Evolutionary conservation across 139 green algal species (phyloP), one percentile per base, ranked within the genome.

Genomic region (Zygnema cylindricum): DNA sequence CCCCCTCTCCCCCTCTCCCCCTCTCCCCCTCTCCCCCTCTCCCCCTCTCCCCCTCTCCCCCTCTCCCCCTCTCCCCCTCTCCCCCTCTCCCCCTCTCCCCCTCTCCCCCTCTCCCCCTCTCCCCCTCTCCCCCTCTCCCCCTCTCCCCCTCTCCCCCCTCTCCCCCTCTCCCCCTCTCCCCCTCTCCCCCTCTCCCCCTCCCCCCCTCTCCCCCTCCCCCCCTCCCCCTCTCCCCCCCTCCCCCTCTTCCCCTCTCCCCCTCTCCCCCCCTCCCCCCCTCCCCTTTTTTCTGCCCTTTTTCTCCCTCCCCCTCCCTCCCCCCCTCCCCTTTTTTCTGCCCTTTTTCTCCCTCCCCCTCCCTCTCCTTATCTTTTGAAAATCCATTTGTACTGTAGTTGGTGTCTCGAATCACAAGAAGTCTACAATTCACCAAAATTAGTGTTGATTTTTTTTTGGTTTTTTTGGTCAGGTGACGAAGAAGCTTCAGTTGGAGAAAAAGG

Each of bases 401-500:
- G 30, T 73, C 57, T 30, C 57, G 57, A 25, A 25, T 25, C 30
- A 30, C 57, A 25, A 30, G 25, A 30, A 25, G 25, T 30, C 30
- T 73, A 25, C 30, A 73, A 25, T 73, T 73, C 57, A 25, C 30
- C 30, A 25, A 35, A n/a, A n/a, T n/a, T n/a, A n/a, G 49, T 63
- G 49, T 16, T 63, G 7, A 63, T 63, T 63, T 16, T 16, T 79
- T 7, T 77, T 2, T 76, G 36, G 71, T 7, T 79, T 25, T 16
- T 41, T 32, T 55, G 30, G 54, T n/a, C 84, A 92, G 88, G 79
- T 90, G 30, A 79, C 33, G 25, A 92, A 96, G 77, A 82, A 91
- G 30, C 88, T 95, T 25, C 84, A 87, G 7, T 71, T 98, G 0
- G 86, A 91, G 3, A 90, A 85, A 38, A 98, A 98, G 87, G 85